These are phyloP conservation scores for Cordyceps militaris DNA, from an alignment of 2,329 filamentous ascomycete genomes.

Conservation along the genomic window DNA sequence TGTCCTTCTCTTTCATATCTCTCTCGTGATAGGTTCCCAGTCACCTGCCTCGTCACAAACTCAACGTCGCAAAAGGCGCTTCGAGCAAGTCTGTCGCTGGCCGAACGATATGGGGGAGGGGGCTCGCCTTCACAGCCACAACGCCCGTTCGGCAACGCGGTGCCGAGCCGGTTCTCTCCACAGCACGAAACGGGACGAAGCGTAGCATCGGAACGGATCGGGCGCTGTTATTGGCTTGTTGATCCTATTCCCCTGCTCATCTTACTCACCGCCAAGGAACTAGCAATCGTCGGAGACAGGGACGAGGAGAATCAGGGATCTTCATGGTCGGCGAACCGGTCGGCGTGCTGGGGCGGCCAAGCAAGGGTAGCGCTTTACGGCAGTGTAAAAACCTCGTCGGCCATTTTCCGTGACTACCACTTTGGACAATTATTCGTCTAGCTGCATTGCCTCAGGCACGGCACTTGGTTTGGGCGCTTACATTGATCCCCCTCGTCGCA, in stretches of 20 bases:
- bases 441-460: no score
- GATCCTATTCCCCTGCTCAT: neutral
- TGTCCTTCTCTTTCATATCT: neutral
- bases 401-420: no score
- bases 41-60: neutral
- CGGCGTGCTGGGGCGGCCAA: no score
- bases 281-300: neutral
- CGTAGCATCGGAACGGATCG: neutral
- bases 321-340: no score
- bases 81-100: slow-evolving; percentile 1
- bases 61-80: neutral
- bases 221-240: neutral
- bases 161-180: neutral
- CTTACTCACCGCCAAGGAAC: neutral
- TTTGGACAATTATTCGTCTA: no score
- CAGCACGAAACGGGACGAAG: neutral
- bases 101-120: neutral
- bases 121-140: neutral
- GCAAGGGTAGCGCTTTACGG: no score
- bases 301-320: no score
- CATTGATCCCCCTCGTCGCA: no score
- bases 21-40: neutral
- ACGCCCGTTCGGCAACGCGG: neutral
- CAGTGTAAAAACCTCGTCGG: no score
- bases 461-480: no score